A percentile compares a stretch with the other conserved stretches of the same genome.
phyloP scores from a whole-genome alignment of 352 stramenopile genomes.

The Phytopythium montanum region DNA sequence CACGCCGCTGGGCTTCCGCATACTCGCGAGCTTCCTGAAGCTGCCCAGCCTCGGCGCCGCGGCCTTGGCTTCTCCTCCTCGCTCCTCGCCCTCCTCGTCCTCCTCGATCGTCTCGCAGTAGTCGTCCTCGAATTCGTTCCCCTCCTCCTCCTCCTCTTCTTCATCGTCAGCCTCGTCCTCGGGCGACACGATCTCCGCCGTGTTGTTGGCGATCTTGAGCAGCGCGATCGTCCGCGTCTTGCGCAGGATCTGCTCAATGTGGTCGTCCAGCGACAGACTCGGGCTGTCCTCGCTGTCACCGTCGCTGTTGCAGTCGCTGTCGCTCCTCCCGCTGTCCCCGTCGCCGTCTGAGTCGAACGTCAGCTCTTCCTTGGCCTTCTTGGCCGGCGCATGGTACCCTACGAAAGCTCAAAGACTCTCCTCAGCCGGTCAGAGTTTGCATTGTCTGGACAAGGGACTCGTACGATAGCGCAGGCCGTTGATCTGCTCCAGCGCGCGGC shows the following conservation, averaged over 20 bases:
- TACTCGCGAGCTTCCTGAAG: constrained; percentile 32
- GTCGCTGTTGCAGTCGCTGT: constrained; percentile 11
- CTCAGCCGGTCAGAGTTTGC: too few relatives aligned
- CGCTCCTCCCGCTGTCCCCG: constrained; percentile 3
- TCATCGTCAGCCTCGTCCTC: constrained; percentile 49
- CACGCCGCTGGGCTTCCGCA: constrained; percentile 16
- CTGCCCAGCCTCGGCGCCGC: constrained; percentile 14
- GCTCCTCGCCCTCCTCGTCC: constrained; percentile 6
- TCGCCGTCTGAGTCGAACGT: constrained; percentile 40
- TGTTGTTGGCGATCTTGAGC: constrained; percentile 75
- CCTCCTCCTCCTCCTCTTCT: constrained; percentile 34
- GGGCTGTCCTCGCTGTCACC: neutral
- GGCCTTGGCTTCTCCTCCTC: constrained; percentile 5
- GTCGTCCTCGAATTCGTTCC: constrained; percentile 30
- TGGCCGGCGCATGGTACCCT: constrained; percentile 46
- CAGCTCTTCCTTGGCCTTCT: constrained; percentile 41
- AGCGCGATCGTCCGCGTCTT: constrained; percentile 64
- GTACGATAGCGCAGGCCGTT: constrained; percentile 66
- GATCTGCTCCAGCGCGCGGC: constrained; percentile 63
- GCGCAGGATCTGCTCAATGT: constrained; percentile 62
- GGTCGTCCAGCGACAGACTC: constrained; percentile 50
- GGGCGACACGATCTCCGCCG: constrained; percentile 39
- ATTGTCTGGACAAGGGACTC: constrained; percentile 7
- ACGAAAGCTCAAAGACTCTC: neutral
- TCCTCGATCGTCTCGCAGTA: constrained; percentile 11